Conservation (phyloP, 257 asterid species). For the Osmanthus fragrans region DNA sequence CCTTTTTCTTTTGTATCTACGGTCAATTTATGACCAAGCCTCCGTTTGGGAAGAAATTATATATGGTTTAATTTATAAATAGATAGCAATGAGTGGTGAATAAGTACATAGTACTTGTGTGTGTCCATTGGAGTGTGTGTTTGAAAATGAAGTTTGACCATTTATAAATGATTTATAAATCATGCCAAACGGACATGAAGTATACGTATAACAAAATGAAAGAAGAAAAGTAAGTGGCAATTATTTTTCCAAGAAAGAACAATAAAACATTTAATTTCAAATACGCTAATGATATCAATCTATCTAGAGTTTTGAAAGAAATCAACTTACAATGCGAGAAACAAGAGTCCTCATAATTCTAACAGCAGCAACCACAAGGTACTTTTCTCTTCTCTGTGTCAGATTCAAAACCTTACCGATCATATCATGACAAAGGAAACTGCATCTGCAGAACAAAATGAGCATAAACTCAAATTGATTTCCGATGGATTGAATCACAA, state of each 20-base stretch:
- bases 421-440: slow-evolving; percentile 80
- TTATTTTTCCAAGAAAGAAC: background rate
- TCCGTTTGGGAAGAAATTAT: no score
- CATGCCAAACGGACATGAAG: no score
- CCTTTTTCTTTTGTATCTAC: background rate
- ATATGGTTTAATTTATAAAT: no score
- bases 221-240: background rate
- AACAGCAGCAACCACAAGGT: slow-evolving; percentile 88
- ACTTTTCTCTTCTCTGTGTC: slow-evolving; percentile 87
- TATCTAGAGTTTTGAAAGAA: slow-evolving; percentile 1
- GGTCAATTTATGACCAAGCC: background rate
- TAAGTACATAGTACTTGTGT: no score
- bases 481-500: background rate
- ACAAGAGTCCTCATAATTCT: slow-evolving; percentile 84
- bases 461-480: slow-evolving; percentile 10
- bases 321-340: slow-evolving; percentile 82
- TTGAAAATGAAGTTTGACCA: no score
- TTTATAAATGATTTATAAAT: no score
- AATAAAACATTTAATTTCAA: background rate
- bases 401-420: slow-evolving; percentile 81
- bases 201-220: background rate
- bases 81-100: no score
- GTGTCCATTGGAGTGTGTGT: no score
- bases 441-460: slow-evolving; percentile 62
- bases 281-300: background rate